phyloP scores from a whole-genome alignment of 495 filamentous ascomycete species.

The Copromyces sp. region DNA sequence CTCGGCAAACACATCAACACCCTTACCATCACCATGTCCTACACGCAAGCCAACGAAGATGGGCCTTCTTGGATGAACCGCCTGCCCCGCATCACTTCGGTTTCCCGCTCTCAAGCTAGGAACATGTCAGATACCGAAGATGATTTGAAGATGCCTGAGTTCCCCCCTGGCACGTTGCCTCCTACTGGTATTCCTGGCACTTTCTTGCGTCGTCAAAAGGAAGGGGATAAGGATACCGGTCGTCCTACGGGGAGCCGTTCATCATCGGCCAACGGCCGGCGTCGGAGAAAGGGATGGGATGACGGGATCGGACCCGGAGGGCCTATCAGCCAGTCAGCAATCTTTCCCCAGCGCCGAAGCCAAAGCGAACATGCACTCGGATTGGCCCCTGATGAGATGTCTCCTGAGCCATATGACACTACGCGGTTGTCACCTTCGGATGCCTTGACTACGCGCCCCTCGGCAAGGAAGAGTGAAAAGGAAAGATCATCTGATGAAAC shows the following conservation, averaged over 20 bases:
- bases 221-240: conserved; percentile 53
- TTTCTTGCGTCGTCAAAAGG: conserved; percentile 72
- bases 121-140: conserved; percentile 47
- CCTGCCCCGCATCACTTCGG: conserved; percentile 78
- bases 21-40: conserved; percentile 87
- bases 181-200: conserved; percentile 63
- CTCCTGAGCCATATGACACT: conserved; percentile 17
- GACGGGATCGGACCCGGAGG: conserved; percentile 71
- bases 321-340: conserved; percentile 84
- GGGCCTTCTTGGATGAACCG: conserved; percentile 91
- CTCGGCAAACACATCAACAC: conserved; percentile 98
- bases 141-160: conserved; percentile 49
- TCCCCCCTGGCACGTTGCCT: conserved; percentile 69
- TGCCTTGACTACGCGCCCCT: background rate
- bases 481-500: conserved; percentile 10
- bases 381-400: conserved; percentile 13
- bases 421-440: conserved; percentile 15
- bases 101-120: conserved; percentile 77
- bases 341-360: conserved; percentile 56
- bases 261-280: conserved; percentile 49
- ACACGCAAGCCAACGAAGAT: conserved; percentile 81
- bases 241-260: conserved; percentile 43
- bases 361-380: conserved; percentile 23
- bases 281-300: conserved; percentile 59
- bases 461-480: conserved; percentile 3